Evolutionary conservation across 2,329 filamentous ascomycete species (phyloP).

Genomic region (Exophiala aquamarina): DNA sequence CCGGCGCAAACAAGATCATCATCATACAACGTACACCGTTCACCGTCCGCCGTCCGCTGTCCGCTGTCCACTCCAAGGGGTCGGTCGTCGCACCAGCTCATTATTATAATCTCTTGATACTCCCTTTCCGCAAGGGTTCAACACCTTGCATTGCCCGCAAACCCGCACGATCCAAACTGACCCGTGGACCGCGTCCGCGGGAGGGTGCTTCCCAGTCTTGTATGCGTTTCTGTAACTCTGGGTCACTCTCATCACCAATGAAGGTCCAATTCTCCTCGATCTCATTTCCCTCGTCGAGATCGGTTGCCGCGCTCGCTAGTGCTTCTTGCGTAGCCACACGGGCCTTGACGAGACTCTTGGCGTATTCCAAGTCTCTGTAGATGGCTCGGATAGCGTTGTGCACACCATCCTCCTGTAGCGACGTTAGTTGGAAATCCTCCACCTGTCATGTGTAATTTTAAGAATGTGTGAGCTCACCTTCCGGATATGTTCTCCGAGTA

Average conservation of each 20-base stretch:
- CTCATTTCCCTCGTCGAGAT: slow-evolving; percentile 51
- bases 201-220: slow-evolving; percentile 29
- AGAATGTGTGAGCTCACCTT: slow-evolving; percentile 57
- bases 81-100: neutral
- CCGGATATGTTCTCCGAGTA: slow-evolving; percentile 83
- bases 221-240: slow-evolving; percentile 38
- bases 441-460: no score
- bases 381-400: slow-evolving; percentile 85
- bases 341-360: slow-evolving; percentile 76
- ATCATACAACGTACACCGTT: no score
- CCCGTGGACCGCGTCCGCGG: slow-evolving; percentile 16
- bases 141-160: slow-evolving; percentile 18
- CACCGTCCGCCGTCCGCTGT: neutral
- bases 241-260: slow-evolving; percentile 64
- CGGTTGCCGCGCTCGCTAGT: slow-evolving; percentile 29
- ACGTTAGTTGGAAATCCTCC: no score
- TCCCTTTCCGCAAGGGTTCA: slow-evolving; percentile 19
- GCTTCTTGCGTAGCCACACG: slow-evolving; percentile 33
- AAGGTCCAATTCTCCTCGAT: slow-evolving; percentile 91
- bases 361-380: slow-evolving; percentile 93
- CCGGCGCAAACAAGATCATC: no score
- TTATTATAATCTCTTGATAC: slow-evolving; percentile 12
- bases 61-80: neutral
- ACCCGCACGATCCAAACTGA: slow-evolving; percentile 18
- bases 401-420: slow-evolving; percentile 78